phyloP scores from a whole-genome alignment of 768 basidiomycete genomes.

The Sporobolomyces phaffii region DNA sequence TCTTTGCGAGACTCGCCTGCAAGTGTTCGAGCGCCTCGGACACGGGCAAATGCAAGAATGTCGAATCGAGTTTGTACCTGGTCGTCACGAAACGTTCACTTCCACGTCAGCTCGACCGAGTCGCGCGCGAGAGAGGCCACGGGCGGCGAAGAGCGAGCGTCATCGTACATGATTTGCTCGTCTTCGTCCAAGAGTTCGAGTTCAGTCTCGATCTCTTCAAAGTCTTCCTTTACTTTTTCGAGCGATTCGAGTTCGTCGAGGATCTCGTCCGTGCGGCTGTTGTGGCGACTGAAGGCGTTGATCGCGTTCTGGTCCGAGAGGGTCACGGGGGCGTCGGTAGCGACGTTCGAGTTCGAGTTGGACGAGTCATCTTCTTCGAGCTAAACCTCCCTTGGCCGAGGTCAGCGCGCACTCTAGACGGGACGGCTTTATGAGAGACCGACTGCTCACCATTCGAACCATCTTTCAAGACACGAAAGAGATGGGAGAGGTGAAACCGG shows the following conservation, averaged over 20 bases:
- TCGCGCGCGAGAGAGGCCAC: too few relatives aligned
- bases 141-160: neutral
- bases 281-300: constrained; percentile 49
- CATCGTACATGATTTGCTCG: constrained; percentile 43
- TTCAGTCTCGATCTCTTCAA: constrained; percentile 48
- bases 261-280: constrained; percentile 47
- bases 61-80: constrained; percentile 49
- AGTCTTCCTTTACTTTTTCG: constrained; percentile 48
- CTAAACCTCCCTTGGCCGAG: neutral
- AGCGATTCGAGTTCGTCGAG: constrained; percentile 44
- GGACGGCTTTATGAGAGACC: too few relatives aligned
- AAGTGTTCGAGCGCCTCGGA: constrained; percentile 40
- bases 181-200: constrained; percentile 48
- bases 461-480: neutral
- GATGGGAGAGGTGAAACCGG: neutral
- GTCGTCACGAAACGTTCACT: too few relatives aligned
- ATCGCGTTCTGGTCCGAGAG: constrained; percentile 48
- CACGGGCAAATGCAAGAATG: constrained; percentile 47
- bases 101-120: too few relatives aligned
- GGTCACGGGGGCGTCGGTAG: constrained; percentile 14
- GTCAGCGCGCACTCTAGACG: too few relatives aligned
- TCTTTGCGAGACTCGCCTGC: constrained; percentile 8
- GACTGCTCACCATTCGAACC: constrained; percentile 13
- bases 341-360: neutral
- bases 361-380: constrained; percentile 8